Base-by-base conservation (phyloP, 495 filamentous ascomycete genomes). In the Hyaloscypha bicolor region DNA sequence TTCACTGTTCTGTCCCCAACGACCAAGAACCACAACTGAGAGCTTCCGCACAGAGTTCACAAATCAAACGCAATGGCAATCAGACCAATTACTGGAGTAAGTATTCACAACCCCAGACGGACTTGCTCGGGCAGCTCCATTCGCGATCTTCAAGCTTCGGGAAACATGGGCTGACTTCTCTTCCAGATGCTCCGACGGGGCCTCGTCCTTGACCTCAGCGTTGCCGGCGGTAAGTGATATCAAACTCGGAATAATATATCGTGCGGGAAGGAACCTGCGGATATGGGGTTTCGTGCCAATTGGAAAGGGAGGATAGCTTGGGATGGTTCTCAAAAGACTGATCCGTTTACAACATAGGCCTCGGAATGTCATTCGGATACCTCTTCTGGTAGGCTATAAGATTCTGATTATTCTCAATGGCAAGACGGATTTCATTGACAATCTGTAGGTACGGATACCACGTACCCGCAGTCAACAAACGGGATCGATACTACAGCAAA, bases 191-290 rank as follows among this genome's bases (percentile, higher is more conserved):
- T 93, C 80, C 87, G 88, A 74, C 81, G 87, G 73, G 81, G 81
- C 77, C 81, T 93, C 58, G 90, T 94, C 75, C 82, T 93, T 69
- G 91, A 94, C 79, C 82, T 94, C 77, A 89, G 88, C 73, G 87
- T 90, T 72, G 86, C 90, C 69, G 81, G 90, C 71, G 91, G 91
- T 90, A 79, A 81, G 88, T 85, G 22, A 57, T 31, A 19, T 45
- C 42, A 16, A 67, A 30, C 9, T 59, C n/a, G 45, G 51, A 59
- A 33, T 8, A 37, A 16, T 48, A 12, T 48, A 11, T 63, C 11
- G 14, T 37, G 9, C 37, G n/a, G 16, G 55, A 45, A 31, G 16
- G 12, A 22, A 37, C 6, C 31, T 37, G 30, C 19, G 55, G 9
- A 58, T 59, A 55, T n/a, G 51, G 45, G 57, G 19, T 4, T 55